A percentile compares a stretch with the other conserved stretches of the same genome.
These are phyloP conservation scores for Baorangia bicolor DNA, from an alignment of 768 basidiomycete species.

Conservation along the genomic window DNA sequence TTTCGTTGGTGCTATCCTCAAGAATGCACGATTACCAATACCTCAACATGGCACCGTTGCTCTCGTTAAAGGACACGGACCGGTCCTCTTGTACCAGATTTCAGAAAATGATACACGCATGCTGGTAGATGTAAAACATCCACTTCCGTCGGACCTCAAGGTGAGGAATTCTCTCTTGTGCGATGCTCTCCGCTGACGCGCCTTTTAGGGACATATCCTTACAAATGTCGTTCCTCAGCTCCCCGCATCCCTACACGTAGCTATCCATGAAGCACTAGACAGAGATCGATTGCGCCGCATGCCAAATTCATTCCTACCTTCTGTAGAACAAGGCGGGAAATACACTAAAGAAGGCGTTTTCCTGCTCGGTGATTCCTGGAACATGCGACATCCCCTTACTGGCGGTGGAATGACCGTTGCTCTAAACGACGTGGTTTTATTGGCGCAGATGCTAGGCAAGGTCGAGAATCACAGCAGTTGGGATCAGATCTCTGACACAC, in stretches of 20 bases:
- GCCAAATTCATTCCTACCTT: conserved; percentile 93
- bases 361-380: conserved; percentile 94
- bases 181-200: background rate
- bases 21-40: conserved; percentile 72
- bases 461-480: conserved; percentile 48
- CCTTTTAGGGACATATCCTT: conserved; percentile 61
- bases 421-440: conserved; percentile 77
- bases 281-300: conserved; percentile 81
- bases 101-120: conserved; percentile 87
- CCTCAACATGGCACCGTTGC: conserved; percentile 81
- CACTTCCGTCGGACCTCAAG: conserved; percentile 80
- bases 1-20: conserved; percentile 84
- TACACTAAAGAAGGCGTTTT: conserved; percentile 65
- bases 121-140: conserved; percentile 84
- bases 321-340: conserved; percentile 59
- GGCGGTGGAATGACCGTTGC: conserved; percentile 99
- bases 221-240: conserved; percentile 77
- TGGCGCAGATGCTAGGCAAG: conserved; percentile 58
- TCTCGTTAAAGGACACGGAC: conserved; percentile 77
- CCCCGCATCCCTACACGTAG: conserved; percentile 64
- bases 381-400: conserved; percentile 98
- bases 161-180: conserved; percentile 32
- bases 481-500: conserved; percentile 45
- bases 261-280: conserved; percentile 70
- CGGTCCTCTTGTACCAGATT: conserved; percentile 93